Percentiles rank a stretch among this genome's conserved stretches.
phyloP scores from a whole-genome alignment of 2,329 filamentous ascomycete genomes.

The Phyllosticta ampelicida region DNA sequence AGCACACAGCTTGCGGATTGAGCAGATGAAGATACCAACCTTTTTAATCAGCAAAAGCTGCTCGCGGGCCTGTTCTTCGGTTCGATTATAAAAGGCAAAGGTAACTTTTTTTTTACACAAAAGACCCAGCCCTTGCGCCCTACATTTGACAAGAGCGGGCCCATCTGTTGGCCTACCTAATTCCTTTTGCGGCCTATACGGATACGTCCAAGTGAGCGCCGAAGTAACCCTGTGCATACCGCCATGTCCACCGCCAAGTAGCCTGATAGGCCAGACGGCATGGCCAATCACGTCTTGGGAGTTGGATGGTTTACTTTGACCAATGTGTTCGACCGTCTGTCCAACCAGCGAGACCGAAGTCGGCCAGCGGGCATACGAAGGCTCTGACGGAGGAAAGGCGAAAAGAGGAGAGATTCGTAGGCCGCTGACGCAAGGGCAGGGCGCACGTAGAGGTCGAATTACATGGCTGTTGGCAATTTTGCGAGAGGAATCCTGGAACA shows the following conservation, averaged over 20 bases:
- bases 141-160: constrained; percentile 4
- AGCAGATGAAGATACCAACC: not conserved
- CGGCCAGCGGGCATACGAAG: not conserved
- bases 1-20: not conserved
- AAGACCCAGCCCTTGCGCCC: not conserved
- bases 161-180: not conserved
- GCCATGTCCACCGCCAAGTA: not conserved
- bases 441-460: not conserved
- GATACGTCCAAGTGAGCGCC: not conserved
- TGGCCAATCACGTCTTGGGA: not conserved
- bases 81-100: not conserved
- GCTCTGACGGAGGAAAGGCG: not conserved
- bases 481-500: not conserved
- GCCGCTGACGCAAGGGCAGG: not conserved
- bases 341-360: not conserved
- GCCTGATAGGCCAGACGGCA: not conserved
- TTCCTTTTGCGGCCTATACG: not conserved
- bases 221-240: not conserved
- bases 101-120: no score
- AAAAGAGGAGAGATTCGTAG: not conserved
- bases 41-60: not conserved
- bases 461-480: not conserved
- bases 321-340: not conserved
- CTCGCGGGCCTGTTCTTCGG: constrained; percentile 3
- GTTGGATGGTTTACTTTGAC: not conserved